A percentile compares a stretch with the other conserved stretches of the same genome.
Evolutionary conservation across 371 early-diverging fungal species (phyloP).

Genomic region (Globomyces sp.): DNA sequence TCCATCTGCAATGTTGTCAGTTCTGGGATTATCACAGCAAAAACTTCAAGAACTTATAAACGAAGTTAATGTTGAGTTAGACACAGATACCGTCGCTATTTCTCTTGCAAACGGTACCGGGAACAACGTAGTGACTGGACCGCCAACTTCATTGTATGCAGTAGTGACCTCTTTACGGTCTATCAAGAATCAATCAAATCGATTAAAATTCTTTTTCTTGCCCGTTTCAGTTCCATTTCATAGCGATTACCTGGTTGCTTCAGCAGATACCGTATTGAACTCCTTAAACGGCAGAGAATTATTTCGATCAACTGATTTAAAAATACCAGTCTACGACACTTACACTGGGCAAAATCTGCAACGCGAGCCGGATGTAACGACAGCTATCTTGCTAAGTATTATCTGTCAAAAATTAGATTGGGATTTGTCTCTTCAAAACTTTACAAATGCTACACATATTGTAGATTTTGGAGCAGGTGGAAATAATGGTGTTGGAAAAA

Average conservation of each 20-base stretch:
- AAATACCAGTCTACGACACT: constrained; percentile 75
- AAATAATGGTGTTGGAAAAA: constrained; percentile 73
- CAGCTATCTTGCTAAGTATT: constrained; percentile 57
- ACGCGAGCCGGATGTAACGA: constrained; percentile 64
- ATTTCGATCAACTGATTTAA: constrained; percentile 56
- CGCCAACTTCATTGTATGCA: constrained; percentile 86
- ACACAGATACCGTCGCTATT: constrained; percentile 75
- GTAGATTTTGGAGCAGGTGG: constrained; percentile 96
- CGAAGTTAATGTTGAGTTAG: constrained; percentile 79
- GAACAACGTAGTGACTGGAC: constrained; percentile 82
- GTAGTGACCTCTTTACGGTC: constrained; percentile 83
- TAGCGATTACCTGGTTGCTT: constrained; percentile 66
- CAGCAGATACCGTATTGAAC: constrained; percentile 63
- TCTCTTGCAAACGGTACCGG: constrained; percentile 89
- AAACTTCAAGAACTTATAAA: constrained; percentile 77
- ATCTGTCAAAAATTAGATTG: constrained; percentile 83
- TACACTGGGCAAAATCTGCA: constrained; percentile 56
- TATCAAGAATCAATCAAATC: constrained; percentile 80
- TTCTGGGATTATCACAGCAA: constrained; percentile 54
- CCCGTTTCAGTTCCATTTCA: constrained; percentile 92
- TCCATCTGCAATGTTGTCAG: constrained; percentile 92
- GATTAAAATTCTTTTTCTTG: constrained; percentile 84
- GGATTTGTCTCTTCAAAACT: constrained; percentile 76
- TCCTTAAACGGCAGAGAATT: constrained; percentile 61
- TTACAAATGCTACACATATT: constrained; percentile 81